Percentiles rank a stretch among this genome's conserved stretches.
Conservation (phyloP, 2,329 filamentous ascomycete species). For the Alternaria atra region DNA sequence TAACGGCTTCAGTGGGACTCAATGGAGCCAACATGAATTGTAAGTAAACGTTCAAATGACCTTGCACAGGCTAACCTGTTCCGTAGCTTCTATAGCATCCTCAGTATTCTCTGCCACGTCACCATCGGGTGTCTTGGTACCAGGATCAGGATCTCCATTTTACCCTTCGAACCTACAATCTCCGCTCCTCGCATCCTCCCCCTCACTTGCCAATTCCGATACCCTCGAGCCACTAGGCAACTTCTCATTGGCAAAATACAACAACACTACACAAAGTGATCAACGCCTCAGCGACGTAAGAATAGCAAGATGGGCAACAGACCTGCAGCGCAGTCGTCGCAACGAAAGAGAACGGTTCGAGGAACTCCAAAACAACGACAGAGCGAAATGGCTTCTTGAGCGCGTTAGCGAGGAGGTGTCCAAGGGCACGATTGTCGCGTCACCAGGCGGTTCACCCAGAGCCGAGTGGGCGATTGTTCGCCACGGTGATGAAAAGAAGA, state of each 20-base stretch:
- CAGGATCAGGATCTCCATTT: constrained; percentile 46
- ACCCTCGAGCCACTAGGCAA: constrained; percentile 38
- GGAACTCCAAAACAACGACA: constrained; percentile 65
- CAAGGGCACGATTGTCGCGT: constrained; percentile 41
- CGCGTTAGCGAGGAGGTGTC: constrained; percentile 72
- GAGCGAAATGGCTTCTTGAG: constrained; percentile 74
- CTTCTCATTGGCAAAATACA: constrained; percentile 59
- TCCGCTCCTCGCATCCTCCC: constrained; percentile 46
- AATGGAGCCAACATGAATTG: constrained; percentile 36
- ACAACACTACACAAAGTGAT: constrained; percentile 62
- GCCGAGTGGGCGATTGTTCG: constrained; percentile 48
- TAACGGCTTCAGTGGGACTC: constrained; percentile 43
- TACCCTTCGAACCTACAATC: constrained; percentile 47
- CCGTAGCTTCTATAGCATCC: constrained; percentile 43
- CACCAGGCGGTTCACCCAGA: constrained; percentile 34
- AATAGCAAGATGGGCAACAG: constrained; percentile 82
- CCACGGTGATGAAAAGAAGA: constrained; percentile 37
- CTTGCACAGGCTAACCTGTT: constrained; percentile 22
- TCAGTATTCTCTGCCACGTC: constrained; percentile 48
- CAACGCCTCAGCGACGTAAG: constrained; percentile 72
- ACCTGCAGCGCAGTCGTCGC: constrained; percentile 78
- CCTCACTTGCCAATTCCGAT: constrained; percentile 42
- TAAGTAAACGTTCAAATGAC: constrained; percentile 15
- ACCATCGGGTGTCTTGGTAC: constrained; percentile 52
- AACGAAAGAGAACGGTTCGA: constrained; percentile 77